Percentiles rank a stretch among this genome's conserved stretches.
Evolutionary conservation across 352 stramenopile genomes (phyloP).

Genomic region (Plasmopara muralis): DNA sequence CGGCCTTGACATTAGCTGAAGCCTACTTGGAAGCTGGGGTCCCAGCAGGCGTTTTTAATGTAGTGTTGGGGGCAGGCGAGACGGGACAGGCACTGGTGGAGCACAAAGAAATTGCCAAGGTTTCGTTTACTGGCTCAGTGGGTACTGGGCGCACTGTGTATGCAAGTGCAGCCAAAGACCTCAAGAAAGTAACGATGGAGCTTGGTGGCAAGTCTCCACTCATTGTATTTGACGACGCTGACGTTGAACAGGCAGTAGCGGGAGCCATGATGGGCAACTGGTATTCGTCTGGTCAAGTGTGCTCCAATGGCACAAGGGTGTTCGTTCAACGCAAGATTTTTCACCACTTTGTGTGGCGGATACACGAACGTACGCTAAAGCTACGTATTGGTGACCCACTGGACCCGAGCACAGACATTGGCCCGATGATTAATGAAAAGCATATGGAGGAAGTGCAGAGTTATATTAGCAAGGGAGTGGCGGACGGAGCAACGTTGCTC

Average conservation of each 20-base stretch:
- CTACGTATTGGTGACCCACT: constrained; percentile 81
- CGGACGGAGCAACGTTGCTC: constrained; percentile 55
- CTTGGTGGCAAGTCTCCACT: constrained; percentile 85
- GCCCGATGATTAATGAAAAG: constrained; percentile 79
- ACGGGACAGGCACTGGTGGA: constrained; percentile 52
- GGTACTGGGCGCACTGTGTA: constrained; percentile 68
- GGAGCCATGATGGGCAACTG: constrained; percentile 83
- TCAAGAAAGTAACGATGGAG: constrained; percentile 89
- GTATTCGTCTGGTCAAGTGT: constrained; percentile 87
- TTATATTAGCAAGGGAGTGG: constrained; percentile 55
- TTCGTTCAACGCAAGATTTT: constrained; percentile 83
- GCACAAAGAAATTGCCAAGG: constrained; percentile 50
- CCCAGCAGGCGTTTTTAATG: constrained; percentile 71
- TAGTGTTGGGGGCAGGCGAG: constrained; percentile 58
- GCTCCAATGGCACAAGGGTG: constrained; percentile 85
- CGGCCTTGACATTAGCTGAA: constrained; percentile 58
- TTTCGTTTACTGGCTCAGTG: constrained; percentile 85
- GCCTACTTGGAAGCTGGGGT: constrained; percentile 65
- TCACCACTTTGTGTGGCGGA: constrained; percentile 70
- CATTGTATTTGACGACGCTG: constrained; percentile 84
- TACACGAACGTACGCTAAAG: constrained; percentile 73
- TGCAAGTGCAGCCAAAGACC: constrained; percentile 48
- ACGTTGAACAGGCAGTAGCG: constrained; percentile 73
- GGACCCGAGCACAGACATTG: constrained; percentile 73
- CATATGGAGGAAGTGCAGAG: constrained; percentile 72